phyloP scores from a whole-genome alignment of 2,329 filamentous ascomycete species.

The Colletotrichum sp. region DNA sequence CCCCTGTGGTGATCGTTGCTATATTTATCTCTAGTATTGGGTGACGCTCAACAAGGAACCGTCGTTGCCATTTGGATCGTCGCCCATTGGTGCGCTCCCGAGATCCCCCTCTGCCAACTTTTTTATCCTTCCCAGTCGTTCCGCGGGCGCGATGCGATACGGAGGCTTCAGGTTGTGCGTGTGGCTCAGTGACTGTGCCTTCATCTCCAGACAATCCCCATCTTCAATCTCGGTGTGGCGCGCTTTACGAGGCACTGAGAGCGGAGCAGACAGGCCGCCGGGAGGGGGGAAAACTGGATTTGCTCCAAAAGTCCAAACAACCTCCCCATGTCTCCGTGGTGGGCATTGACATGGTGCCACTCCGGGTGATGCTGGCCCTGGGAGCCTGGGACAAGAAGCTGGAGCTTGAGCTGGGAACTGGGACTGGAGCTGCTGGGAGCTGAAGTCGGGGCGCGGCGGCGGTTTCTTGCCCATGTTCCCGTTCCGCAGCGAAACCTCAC shows the following conservation, averaged over 20 bases:
- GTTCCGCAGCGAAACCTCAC: not conserved
- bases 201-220: not conserved
- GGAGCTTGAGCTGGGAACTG: not conserved
- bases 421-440: not conserved
- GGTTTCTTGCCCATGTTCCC: not conserved
- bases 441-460: not conserved
- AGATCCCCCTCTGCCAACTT: slow-evolving; percentile 9
- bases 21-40: slow-evolving; percentile 8
- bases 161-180: not conserved
- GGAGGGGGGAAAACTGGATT: not conserved
- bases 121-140: not conserved
- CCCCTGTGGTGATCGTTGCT: slow-evolving; percentile 14
- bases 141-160: not conserved
- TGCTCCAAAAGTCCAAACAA: not conserved
- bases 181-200: not conserved
- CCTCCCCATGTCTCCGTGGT: not conserved
- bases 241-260: not conserved
- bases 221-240: not conserved
- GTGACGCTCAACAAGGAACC: not conserved
- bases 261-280: not conserved
- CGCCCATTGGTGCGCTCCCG: not conserved
- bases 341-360: not conserved
- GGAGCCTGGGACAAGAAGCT: not conserved
- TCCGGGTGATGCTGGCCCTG: not conserved
- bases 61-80: not conserved